Base-by-base conservation (phyloP, 2,329 filamentous ascomycete species). In the Cadophora luteo-olivacea region DNA sequence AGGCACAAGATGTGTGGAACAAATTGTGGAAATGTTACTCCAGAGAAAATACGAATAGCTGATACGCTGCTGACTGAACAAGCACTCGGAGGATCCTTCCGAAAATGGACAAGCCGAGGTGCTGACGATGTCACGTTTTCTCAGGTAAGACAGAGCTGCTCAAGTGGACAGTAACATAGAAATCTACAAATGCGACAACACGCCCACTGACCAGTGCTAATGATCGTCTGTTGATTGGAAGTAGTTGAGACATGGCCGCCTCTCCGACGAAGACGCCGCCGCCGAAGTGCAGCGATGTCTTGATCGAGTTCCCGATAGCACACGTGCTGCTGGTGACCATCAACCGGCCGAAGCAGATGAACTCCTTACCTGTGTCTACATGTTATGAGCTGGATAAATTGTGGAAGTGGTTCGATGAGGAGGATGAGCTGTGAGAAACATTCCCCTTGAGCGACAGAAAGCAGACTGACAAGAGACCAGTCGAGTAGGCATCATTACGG, bases 351-450 rank as follows among this genome's bases (percentile, higher is more conserved):
- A 77, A 77, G 61, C 78, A 79, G 64, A 82, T 85, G 80, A 86
- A 87, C 73, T 80, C 80, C 4, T 77, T 84, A 60, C 77, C 80
- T 33, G 78, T 76, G 65, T 75, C 75, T n/a, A 78, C 82, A 0
- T 84, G 84, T 74, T 82, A 79, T 76, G 85, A 86, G 72, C 81
- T 84, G 74, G 81, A 83, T 41, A 74, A 77, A 3, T 77, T 87
- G 0, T 84, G 85, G 72, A 80, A 81, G 51, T 87, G 85, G 85
- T 86, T 86, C 72, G 85, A 87, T 73, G 75, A 77, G 7, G 83
- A 85, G 73, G 82, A 83, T 0, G 79, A 78, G 12, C 78, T 86
- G 14, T 67, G 48, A 33, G 36, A 45, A 3, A 9, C 7, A 3
- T 16, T 41, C 16, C 41, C 41, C 16, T 16, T 19, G 41, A 14